Evolutionary conservation across 1,139 yeast genomes (phyloP).

Genomic region (Yamadazyma epiphylla): DNA sequence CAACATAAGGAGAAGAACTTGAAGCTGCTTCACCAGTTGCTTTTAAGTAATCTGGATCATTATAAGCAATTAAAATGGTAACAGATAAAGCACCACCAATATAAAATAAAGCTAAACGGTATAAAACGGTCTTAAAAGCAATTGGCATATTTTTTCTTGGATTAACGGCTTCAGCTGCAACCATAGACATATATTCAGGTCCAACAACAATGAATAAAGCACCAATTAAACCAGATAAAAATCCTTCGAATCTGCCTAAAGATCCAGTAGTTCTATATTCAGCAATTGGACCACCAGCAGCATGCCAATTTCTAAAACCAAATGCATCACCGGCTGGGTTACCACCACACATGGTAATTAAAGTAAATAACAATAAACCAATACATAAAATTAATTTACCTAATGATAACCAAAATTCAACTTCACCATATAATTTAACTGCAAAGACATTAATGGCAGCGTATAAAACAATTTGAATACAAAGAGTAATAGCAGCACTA

Average conservation of each 20-base stretch:
- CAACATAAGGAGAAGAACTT: slow-evolving; percentile 38
- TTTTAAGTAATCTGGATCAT: slow-evolving; percentile 30
- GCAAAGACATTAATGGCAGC: slow-evolving; percentile 66
- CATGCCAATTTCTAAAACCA: slow-evolving; percentile 66
- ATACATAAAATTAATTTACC: slow-evolving; percentile 68
- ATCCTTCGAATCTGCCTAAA: slow-evolving; percentile 69
- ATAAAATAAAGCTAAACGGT: slow-evolving; percentile 67
- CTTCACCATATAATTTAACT: slow-evolving; percentile 71
- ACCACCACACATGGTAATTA: slow-evolving; percentile 82
- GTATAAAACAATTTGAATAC: slow-evolving; percentile 60
- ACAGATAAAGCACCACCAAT: slow-evolving; percentile 47
- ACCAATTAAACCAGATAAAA: slow-evolving; percentile 55
- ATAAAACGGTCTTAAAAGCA: slow-evolving; percentile 76
- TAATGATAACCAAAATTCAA: slow-evolving; percentile 76
- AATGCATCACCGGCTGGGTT: slow-evolving; percentile 63
- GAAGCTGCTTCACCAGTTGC: slow-evolving; percentile 17
- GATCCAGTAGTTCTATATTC: slow-evolving; percentile 52
- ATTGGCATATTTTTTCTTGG: slow-evolving; percentile 76
- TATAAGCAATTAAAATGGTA: slow-evolving; percentile 37
- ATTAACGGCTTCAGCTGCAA: slow-evolving; percentile 75
- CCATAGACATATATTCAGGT: slow-evolving; percentile 80
- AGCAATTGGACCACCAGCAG: slow-evolving; percentile 47
- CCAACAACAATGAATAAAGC: slow-evolving; percentile 77
- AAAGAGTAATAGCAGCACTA: slow-evolving; percentile 61
- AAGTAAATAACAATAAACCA: slow-evolving; percentile 70